These are phyloP conservation scores for Osmanthus fragrans DNA, from an alignment of 257 asterid genomes.

Conservation along the genomic window DNA sequence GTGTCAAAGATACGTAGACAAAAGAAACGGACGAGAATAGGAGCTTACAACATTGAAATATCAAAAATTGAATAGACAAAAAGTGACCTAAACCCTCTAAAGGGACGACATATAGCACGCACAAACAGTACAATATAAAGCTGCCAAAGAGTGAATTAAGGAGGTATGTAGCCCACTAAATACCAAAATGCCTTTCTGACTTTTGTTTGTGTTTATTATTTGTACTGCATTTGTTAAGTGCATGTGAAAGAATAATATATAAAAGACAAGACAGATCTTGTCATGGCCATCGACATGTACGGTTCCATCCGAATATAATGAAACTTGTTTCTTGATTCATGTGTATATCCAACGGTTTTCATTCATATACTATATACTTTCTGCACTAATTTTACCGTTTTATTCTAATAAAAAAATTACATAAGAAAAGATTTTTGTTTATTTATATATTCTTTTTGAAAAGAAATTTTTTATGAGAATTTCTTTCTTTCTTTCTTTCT, in stretches of 20 bases:
- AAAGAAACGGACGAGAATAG: constrained; percentile 37
- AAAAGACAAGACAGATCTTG: constrained; percentile 35
- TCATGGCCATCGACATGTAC: constrained; percentile 38
- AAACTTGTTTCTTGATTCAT: neutral
- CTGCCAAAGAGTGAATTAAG: constrained; percentile 25
- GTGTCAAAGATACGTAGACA: constrained; percentile 45
- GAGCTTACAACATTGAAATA: constrained; percentile 38
- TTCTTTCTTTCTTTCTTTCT: no score
- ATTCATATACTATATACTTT: neutral
- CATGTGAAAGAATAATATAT: constrained; percentile 30
- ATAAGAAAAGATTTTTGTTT: no score
- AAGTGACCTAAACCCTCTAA: constrained; percentile 34
- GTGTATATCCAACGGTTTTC: no score
- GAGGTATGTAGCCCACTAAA: constrained; percentile 25
- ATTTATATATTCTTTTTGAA: no score
- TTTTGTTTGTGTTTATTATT: constrained; percentile 15
- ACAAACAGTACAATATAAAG: constrained; percentile 29
- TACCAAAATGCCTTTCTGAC: constrained; percentile 32
- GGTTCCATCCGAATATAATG: constrained; percentile 6
- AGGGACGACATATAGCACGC: constrained; percentile 23
- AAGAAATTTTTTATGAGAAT: no score
- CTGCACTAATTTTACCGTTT: neutral
- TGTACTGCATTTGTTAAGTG: constrained; percentile 29
- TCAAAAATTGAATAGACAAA: constrained; percentile 34
- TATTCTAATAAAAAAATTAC: no score